These are phyloP conservation scores for Polysphondylium violaceum DNA, from an alignment of 78 protist species.

Conservation along the genomic window DNA sequence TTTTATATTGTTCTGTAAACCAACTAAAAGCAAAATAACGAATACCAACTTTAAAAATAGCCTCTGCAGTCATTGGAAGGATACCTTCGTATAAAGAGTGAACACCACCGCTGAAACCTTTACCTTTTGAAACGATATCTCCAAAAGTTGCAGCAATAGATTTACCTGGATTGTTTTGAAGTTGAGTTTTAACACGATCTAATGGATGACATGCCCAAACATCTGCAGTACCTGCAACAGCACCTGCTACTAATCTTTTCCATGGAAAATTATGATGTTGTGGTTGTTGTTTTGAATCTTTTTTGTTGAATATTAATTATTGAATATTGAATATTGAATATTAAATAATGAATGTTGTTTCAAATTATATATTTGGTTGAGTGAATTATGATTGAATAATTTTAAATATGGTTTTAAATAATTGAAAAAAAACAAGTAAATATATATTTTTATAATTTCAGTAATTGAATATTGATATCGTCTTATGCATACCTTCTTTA, in stretches of 20 bases:
- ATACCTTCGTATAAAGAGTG: conserved; percentile 70
- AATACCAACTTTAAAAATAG: conserved; percentile 73
- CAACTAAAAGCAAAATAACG: conserved; percentile 67
- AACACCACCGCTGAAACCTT: conserved; percentile 61
- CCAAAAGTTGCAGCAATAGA: conserved; percentile 30
- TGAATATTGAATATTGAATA: neutral
- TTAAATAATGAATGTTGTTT: too few species aligned
- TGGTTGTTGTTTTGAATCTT: conserved; percentile 19
- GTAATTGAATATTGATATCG: too few species aligned
- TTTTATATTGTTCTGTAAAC: conserved; percentile 62
- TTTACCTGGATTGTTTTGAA: conserved; percentile 77
- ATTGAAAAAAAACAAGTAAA: neutral
- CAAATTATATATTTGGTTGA: too few species aligned
- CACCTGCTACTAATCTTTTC: conserved; percentile 82
- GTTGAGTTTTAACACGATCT: conserved; percentile 67
- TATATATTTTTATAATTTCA: too few species aligned
- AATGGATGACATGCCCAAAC: conserved; percentile 84
- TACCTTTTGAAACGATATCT: conserved; percentile 63
- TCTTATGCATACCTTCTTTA: too few species aligned
- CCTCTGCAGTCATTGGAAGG: conserved; percentile 75
- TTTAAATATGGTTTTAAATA: neutral
- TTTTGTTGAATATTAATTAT: too few species aligned
- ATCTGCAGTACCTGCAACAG: conserved; percentile 79
- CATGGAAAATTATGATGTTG: conserved; percentile 63
- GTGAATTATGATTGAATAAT: too few species aligned